A percentile compares a stretch with the other conserved stretches of the same genome.
Evolutionary conservation across 805 yeast genomes (phyloP).

Genomic region (Saturnispora diversa): DNA sequence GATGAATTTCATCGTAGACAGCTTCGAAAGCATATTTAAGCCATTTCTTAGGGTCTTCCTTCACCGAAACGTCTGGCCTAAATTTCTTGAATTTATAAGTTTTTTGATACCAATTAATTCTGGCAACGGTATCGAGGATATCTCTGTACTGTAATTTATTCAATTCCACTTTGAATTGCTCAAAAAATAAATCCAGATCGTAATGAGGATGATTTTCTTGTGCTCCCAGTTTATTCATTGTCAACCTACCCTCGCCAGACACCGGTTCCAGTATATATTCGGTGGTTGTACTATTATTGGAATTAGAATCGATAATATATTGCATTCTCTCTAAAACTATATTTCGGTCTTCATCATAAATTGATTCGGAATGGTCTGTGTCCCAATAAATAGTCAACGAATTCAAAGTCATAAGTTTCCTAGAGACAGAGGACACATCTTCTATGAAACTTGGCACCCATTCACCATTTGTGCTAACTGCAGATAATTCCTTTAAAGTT

Average conservation of each 20-base stretch:
- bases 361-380: constrained; percentile 45
- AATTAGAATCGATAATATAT: constrained; percentile 31
- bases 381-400: constrained; percentile 79
- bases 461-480: constrained; percentile 75
- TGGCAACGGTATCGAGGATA: constrained; percentile 70
- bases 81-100: constrained; percentile 66
- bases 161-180: constrained; percentile 80
- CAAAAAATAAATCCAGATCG: constrained; percentile 67
- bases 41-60: constrained; percentile 74
- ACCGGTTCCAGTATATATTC: constrained; percentile 78
- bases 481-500: constrained; percentile 79
- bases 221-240: constrained; percentile 71
- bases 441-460: constrained; percentile 87
- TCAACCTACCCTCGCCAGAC: constrained; percentile 75
- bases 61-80: constrained; percentile 50
- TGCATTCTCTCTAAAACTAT: constrained; percentile 43
- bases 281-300: constrained; percentile 21
- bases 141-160: constrained; percentile 82
- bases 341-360: constrained; percentile 41
- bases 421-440: constrained; percentile 54
- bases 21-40: constrained; percentile 71
- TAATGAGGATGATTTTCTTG: constrained; percentile 63
- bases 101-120: constrained; percentile 67
- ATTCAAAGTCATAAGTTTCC: constrained; percentile 68
- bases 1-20: constrained; percentile 73